Evolutionary conservation across 768 basidiomycete genomes (phyloP).

Genomic region (Lactifluus subvellereus): DNA sequence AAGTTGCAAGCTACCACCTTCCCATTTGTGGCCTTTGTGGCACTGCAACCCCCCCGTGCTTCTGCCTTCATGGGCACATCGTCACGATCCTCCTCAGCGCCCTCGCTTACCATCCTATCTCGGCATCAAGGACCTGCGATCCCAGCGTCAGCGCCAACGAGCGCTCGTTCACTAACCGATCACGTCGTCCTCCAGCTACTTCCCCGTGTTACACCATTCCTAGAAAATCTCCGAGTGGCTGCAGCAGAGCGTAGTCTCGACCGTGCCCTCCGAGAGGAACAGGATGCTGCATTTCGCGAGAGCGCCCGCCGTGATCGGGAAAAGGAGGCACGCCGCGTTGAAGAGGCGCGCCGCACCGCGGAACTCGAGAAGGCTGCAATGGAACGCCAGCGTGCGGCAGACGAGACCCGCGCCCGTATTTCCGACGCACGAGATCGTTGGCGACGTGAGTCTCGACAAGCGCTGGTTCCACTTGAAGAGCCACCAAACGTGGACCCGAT

Average conservation of each 20-base stretch:
- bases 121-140: constrained; percentile 68
- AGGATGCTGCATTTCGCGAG: constrained; percentile 73
- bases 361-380: constrained; percentile 25
- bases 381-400: constrained; percentile 26
- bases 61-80: constrained; percentile 34
- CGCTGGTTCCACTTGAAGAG: constrained; percentile 38
- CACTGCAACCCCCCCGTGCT: constrained; percentile 69
- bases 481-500: constrained; percentile 34
- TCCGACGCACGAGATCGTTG: constrained; percentile 34
- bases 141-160: constrained; percentile 50
- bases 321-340: constrained; percentile 31
- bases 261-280: constrained; percentile 66
- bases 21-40: constrained; percentile 88
- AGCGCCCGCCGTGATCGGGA: constrained; percentile 57
- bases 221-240: constrained; percentile 53
- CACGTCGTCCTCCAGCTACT: constrained; percentile 70
- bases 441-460: constrained; percentile 53
- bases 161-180: constrained; percentile 52
- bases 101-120: constrained; percentile 75
- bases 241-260: constrained; percentile 43
- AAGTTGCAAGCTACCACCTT: constrained; percentile 86
- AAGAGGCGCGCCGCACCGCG: constrained; percentile 26
- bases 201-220: constrained; percentile 74
- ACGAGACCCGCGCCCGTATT: constrained; percentile 30
- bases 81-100: constrained; percentile 21